Percentiles rank a stretch among this genome's conserved stretches.
These are phyloP conservation scores for Irineochytrium annulatum DNA, from an alignment of 192 early-diverging fungal genomes.

Conservation along the genomic window DNA sequence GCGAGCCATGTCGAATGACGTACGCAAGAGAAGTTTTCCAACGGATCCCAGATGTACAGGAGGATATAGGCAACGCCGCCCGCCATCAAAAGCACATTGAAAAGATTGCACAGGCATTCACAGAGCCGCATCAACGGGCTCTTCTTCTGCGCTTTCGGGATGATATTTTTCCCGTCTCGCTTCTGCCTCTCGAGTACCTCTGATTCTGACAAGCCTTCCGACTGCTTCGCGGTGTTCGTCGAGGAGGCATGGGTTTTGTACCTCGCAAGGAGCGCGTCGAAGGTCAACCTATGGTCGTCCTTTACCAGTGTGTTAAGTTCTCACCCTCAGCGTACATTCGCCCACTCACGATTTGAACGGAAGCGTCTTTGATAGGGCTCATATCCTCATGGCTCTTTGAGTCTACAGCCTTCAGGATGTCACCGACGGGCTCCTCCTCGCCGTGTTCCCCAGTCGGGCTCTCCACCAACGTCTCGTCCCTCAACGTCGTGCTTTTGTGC, in stretches of 20 bases:
- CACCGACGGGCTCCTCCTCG: not conserved
- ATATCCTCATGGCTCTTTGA: not conserved
- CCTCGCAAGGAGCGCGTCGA: not conserved
- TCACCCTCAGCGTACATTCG: not conserved
- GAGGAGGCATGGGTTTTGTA: slow-evolving; percentile 9
- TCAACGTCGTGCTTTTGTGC: not conserved
- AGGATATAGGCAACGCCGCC: slow-evolving; percentile 78
- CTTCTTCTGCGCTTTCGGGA: slow-evolving; percentile 72
- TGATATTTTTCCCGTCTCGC: slow-evolving; percentile 53
- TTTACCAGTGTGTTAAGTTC: not conserved
- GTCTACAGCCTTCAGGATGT: not conserved
- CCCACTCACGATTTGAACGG: not conserved
- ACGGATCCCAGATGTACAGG: slow-evolving; percentile 66
- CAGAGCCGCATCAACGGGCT: slow-evolving; percentile 67
- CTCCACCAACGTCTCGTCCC: not conserved
- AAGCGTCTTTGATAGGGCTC: not conserved
- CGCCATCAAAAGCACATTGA: slow-evolving; percentile 83
- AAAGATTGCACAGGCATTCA: slow-evolving; percentile 71
- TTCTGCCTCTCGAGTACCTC: slow-evolving; percentile 14
- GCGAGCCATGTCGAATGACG: slow-evolving; percentile 12
- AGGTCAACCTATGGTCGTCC: slow-evolving; percentile 16
- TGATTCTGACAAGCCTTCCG: slow-evolving; percentile 23
- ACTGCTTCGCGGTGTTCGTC: slow-evolving; percentile 6
- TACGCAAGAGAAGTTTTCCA: slow-evolving; percentile 76
- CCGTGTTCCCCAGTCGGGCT: not conserved